A percentile compares a stretch with the other conserved stretches of the same genome.
Evolutionary conservation across 2,329 filamentous ascomycete genomes (phyloP).

Genomic region (Aspergillus hortae): DNA sequence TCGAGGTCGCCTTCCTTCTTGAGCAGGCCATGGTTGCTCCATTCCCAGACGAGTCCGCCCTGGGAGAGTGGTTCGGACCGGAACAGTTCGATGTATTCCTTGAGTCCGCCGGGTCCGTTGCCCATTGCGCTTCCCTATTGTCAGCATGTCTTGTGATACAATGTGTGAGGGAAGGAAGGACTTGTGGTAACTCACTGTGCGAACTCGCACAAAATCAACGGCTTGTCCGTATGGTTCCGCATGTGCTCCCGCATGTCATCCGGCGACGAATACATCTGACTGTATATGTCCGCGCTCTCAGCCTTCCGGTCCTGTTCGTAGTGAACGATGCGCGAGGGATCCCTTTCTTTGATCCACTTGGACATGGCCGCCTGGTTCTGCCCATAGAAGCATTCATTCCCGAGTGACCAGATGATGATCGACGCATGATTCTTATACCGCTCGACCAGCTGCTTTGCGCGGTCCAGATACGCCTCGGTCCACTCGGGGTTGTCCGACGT

Average conservation of each 20-base stretch:
- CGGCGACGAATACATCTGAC: conserved; percentile 62
- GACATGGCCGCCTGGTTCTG: conserved; percentile 67
- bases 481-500: conserved; percentile 10
- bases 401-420: conserved; percentile 69
- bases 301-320: conserved; percentile 64
- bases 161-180: background rate
- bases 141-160: too few species aligned
- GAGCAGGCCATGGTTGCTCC: conserved; percentile 60
- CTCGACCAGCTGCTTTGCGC: conserved; percentile 60
- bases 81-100: conserved; percentile 66
- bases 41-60: conserved; percentile 66
- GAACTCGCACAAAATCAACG: conserved; percentile 48
- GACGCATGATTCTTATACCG: conserved; percentile 68
- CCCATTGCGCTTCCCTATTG: conserved; percentile 58
- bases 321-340: conserved; percentile 59
- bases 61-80: conserved; percentile 59
- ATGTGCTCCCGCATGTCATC: conserved; percentile 49
- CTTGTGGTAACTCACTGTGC: conserved; percentile 30
- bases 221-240: conserved; percentile 39
- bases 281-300: conserved; percentile 63
- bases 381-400: conserved; percentile 71
- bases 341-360: conserved; percentile 55
- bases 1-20: conserved; percentile 23
- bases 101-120: conserved; percentile 66
- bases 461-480: conserved; percentile 60